phyloP scores from a whole-genome alignment of 1,284 basidiomycete genomes.

The Cutaneotrichosporon sp. region DNA sequence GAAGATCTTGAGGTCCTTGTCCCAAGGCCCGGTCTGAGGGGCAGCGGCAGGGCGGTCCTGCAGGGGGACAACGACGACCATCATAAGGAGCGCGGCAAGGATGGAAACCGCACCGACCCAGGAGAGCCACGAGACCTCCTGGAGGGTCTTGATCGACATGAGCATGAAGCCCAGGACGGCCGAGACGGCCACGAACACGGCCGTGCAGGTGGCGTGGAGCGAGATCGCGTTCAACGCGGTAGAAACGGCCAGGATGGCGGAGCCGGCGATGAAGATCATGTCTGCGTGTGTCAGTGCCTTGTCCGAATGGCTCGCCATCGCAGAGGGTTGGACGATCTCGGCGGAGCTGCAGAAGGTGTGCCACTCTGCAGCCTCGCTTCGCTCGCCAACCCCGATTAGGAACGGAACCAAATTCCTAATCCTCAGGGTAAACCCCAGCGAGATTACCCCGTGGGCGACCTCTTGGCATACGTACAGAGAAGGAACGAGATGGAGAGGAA shows the following conservation, averaged over 20 bases:
- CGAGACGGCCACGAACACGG: conserved; percentile 35
- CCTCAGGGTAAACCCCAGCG: background rate
- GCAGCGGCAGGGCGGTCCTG: conserved; percentile 45
- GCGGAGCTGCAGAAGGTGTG: no score
- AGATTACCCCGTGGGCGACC: no score
- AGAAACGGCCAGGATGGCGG: conserved; percentile 8
- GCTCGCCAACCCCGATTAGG: no score
- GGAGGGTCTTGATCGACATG: conserved; percentile 37
- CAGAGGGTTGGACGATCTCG: no score
- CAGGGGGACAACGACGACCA: conserved; percentile 45
- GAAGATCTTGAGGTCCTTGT: conserved; percentile 36
- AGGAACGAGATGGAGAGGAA: conserved; percentile 7
- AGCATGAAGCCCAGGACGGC: conserved; percentile 32
- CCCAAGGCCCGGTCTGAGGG: conserved; percentile 38
- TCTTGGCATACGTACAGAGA: conserved; percentile 10
- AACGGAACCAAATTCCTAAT: background rate
- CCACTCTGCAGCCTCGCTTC: no score
- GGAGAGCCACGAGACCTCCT: conserved; percentile 38
- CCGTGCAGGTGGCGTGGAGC: conserved; percentile 39
- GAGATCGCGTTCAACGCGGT: conserved; percentile 16
- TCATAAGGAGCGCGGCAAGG: conserved; percentile 37
- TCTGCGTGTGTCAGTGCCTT: no score
- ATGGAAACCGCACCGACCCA: conserved; percentile 42
- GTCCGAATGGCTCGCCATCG: no score
- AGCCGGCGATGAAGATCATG: conserved; percentile 13